Evolutionary conservation across 2,329 filamentous ascomycete species (phyloP), one percentile per base, ranked within the genome.

Genomic region (Venturiaceae sp.): DNA sequence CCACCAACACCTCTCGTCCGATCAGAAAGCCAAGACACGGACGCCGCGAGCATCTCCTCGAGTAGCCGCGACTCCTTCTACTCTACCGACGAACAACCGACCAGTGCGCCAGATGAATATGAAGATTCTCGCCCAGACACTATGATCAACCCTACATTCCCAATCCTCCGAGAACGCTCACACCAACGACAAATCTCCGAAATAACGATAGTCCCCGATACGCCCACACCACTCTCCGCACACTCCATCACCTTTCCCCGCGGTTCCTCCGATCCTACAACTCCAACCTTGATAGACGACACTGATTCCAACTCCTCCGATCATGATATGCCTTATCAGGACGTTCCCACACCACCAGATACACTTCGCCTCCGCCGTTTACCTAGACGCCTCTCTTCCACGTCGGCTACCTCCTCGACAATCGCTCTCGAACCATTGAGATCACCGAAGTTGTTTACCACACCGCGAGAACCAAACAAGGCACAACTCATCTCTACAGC

Each of bases 391-490:
- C 8, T 36, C 14, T 36, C 46, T 5, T 34, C 39, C 21, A 14
- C 41, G 11, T 28, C 56, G 3, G n/a, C 30, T n/a, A 9, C 21
- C 11, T 50, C 44, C 11, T 53, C 36, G 26, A 41, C 21, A 28
- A 34, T 47, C 19, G 37, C 47, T 23, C 28, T 34, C 11, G 44
- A 36, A 16, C 21, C 30, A 1, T n/a, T 87, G 2, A 80, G 85
- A 1, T 77, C 85, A 0, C 84, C 85, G 6, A 87, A 85, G 60
- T 72, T 91, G 9, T 83, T 86, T 65, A 78, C 80, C 5, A 80
- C 83, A 4, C 69, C 66, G 6, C 19, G 21, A 8, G 33, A 44
- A n/a, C 60, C 47, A 9, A 57, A 52, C 53, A 37, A 28, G 16
- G 28, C 23, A 14, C 58, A 32, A 9, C 28, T 39, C 13, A 53